Evolutionary conservation across 306 rosid genomes (phyloP).

Genomic region (Boehmeria nivea): DNA sequence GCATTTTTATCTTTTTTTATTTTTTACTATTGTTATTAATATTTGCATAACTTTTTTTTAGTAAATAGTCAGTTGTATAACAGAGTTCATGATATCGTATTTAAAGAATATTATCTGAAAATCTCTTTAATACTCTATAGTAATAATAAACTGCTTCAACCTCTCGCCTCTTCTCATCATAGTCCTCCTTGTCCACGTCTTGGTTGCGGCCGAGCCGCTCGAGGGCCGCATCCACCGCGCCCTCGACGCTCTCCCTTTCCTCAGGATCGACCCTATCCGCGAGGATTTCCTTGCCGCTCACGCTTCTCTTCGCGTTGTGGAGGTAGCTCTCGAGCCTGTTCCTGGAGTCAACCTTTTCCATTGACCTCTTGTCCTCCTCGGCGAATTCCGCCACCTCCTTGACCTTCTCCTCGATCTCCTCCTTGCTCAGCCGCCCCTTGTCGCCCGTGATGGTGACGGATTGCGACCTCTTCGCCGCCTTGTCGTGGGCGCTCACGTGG

Average conservation of each 20-base stretch:
- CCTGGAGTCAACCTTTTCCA: constrained; percentile 29
- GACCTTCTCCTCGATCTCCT: constrained; percentile 39
- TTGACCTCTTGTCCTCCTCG: constrained; percentile 28
- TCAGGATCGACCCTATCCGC: neutral
- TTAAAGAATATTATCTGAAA: constrained; percentile 33
- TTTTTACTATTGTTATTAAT: too few species aligned
- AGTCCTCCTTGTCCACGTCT: constrained; percentile 36
- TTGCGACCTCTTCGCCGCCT: constrained; percentile 29
- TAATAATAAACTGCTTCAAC: constrained; percentile 3
- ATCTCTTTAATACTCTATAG: constrained; percentile 33
- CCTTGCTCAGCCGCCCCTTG: constrained; percentile 39
- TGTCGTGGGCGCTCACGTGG: constrained; percentile 40
- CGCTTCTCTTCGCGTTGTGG: constrained; percentile 26
- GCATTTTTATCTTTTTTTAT: too few species aligned
- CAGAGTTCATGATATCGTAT: too few species aligned
- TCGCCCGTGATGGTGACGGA: constrained; percentile 38
- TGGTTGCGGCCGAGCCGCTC: constrained; percentile 53
- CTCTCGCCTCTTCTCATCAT: constrained; percentile 43
- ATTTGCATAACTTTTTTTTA: too few species aligned
- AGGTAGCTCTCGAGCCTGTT: constrained; percentile 29
- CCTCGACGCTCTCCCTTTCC: constrained; percentile 30
- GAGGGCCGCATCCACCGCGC: constrained; percentile 30
- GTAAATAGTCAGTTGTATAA: too few species aligned
- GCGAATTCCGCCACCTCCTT: constrained; percentile 41
- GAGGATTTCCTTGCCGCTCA: constrained; percentile 20